Evolutionary conservation across 2,329 filamentous ascomycete species (phyloP).

Genomic region (Coleophoma cylindrospora): DNA sequence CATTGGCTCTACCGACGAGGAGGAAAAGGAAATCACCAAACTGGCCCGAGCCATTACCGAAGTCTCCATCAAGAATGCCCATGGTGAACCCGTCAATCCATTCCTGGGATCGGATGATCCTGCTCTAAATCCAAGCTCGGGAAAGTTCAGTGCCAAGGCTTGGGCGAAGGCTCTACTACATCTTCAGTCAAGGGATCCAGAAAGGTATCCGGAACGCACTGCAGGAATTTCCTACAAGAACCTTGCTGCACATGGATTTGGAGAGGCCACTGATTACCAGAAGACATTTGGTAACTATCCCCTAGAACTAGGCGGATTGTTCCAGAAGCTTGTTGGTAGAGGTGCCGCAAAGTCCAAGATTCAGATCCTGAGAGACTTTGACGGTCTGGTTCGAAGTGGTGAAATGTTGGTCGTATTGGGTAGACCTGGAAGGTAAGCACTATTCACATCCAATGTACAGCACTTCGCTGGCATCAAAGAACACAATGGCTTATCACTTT

Average conservation of each 20-base stretch:
- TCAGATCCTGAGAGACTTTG: constrained; percentile 57
- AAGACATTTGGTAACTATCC: constrained; percentile 59
- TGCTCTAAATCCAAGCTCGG: constrained; percentile 46
- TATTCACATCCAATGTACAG: neutral
- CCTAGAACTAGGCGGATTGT: constrained; percentile 40
- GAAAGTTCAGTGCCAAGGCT: constrained; percentile 46
- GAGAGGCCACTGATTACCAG: constrained; percentile 66
- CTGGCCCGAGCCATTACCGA: constrained; percentile 21
- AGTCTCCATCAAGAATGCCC: constrained; percentile 14
- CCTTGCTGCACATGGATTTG: constrained; percentile 65
- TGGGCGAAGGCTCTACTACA: constrained; percentile 58
- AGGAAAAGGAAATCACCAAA: constrained; percentile 14
- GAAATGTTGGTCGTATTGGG: constrained; percentile 68
- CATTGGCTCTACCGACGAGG: constrained; percentile 9
- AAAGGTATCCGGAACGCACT: constrained; percentile 51
- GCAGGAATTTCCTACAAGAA: constrained; percentile 63
- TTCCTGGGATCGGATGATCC: constrained; percentile 44
- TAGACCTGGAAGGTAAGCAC: constrained; percentile 48
- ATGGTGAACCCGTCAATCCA: constrained; percentile 37
- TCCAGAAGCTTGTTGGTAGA: constrained; percentile 46
- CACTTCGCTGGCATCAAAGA: neutral
- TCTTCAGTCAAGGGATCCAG: constrained; percentile 37
- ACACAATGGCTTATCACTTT: neutral
- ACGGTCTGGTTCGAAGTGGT: constrained; percentile 57
- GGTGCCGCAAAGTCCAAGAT: constrained; percentile 39